Conservation (phyloP, 192 early-diverging fungal species). For the Rhizoclosmatium sp. region DNA sequence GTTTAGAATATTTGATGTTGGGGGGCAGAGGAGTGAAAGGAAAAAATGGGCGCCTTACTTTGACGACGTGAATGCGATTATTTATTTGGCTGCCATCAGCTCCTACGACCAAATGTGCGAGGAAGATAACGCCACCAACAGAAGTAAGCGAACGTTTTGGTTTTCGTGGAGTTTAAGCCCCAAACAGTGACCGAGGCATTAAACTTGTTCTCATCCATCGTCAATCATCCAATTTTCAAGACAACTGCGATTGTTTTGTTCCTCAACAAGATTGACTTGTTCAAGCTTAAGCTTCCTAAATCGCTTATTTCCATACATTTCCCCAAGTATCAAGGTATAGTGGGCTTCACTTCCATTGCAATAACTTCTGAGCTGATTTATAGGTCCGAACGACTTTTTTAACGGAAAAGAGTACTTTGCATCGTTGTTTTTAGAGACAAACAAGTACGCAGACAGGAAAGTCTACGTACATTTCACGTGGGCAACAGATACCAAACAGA, state of each 20-base stretch:
- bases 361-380: background rate
- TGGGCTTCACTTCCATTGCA: background rate
- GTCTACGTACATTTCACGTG: slow-evolving; percentile 70
- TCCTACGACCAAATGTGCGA: slow-evolving; percentile 65
- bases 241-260: slow-evolving; percentile 69
- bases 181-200: slow-evolving; percentile 45
- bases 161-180: background rate
- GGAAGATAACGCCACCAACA: slow-evolving; percentile 63
- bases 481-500: slow-evolving; percentile 67
- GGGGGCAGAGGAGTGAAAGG: slow-evolving; percentile 69
- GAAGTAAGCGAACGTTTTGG: slow-evolving; percentile 35
- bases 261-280: slow-evolving; percentile 72
- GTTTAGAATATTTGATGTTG: slow-evolving; percentile 70
- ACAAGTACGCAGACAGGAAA: slow-evolving; percentile 52
- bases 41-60: slow-evolving; percentile 75
- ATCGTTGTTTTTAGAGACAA: slow-evolving; percentile 46
- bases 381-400: slow-evolving; percentile 57
- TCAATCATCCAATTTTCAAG: slow-evolving; percentile 51
- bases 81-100: slow-evolving; percentile 68
- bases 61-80: slow-evolving; percentile 71
- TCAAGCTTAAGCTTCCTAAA: slow-evolving; percentile 58
- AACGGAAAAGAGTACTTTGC: slow-evolving; percentile 56
- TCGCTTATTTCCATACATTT: slow-evolving; percentile 60
- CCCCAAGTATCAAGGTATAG: slow-evolving; percentile 60
- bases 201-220: slow-evolving; percentile 46